Evolutionary conservation across 371 early-diverging fungal genomes (phyloP).

Genomic region (Mortierella sp.): DNA sequence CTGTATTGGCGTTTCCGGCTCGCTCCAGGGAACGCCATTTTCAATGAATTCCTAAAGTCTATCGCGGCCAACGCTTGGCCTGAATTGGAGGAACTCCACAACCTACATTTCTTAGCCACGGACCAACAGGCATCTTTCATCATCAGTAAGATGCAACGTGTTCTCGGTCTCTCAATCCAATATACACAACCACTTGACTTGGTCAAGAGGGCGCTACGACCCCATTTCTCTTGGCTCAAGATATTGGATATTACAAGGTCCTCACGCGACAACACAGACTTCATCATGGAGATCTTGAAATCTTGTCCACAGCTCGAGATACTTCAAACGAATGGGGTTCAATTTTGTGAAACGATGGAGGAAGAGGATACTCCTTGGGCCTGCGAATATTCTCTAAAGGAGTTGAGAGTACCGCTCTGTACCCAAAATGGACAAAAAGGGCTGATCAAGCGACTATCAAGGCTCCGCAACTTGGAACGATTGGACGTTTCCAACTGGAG

Average conservation of each 20-base stretch:
- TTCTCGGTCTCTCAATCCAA: no score
- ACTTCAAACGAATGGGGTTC: background rate
- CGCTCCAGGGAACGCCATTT: no score
- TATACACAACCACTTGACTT: no score
- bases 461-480: background rate
- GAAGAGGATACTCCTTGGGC: background rate
- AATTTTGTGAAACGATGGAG: background rate
- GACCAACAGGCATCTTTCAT: no score
- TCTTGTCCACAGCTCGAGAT: background rate
- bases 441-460: background rate
- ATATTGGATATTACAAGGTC: background rate
- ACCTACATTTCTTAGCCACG: no score
- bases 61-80: no score
- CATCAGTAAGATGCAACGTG: no score
- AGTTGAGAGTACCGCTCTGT: background rate
- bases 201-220: conserved; percentile 1
- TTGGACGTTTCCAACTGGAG: background rate
- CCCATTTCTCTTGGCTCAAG: conserved; percentile 3
- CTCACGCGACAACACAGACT: background rate
- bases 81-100: no score
- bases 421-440: background rate
- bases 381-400: background rate
- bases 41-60: no score
- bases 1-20: no score
- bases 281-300: background rate